Evolutionary conservation across 192 early-diverging fungal genomes (phyloP).

Genomic region (Gonapodya prolifera): DNA sequence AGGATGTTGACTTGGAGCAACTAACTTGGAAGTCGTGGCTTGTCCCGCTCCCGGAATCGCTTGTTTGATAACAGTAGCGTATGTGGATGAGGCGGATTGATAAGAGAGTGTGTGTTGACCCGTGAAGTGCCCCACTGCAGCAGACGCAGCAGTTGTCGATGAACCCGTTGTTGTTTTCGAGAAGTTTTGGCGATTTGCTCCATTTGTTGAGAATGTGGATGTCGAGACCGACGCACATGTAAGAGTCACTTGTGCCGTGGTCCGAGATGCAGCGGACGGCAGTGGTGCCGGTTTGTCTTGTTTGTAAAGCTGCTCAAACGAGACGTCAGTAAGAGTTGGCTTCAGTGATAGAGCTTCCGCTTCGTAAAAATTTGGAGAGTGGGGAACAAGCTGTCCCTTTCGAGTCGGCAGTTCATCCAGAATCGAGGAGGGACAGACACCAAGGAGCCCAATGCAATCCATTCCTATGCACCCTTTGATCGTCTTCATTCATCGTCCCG

Average conservation of each 20-base stretch:
- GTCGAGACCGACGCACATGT: background rate
- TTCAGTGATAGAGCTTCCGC: background rate
- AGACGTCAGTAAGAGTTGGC: background rate
- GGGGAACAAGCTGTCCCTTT: background rate
- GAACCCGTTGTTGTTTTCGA: background rate
- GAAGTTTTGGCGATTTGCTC: background rate
- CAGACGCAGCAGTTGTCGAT: background rate
- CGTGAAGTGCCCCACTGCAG: background rate
- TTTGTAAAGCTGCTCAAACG: background rate
- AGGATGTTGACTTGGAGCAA: background rate
- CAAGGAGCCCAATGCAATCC: background rate
- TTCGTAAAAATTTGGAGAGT: background rate
- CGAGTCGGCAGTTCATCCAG: background rate
- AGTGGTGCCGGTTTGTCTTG: background rate
- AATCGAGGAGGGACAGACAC: background rate
- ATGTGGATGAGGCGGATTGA: background rate
- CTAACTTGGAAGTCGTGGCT: no score
- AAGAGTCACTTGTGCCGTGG: no score
- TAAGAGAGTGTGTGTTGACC: background rate
- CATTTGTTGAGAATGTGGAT: background rate
- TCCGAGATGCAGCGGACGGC: background rate
- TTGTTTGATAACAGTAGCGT: background rate
- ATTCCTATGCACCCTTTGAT: background rate
- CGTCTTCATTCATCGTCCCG: background rate
- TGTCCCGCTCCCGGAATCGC: no score